phyloP scores from a whole-genome alignment of 768 basidiomycete species.

The Coprinopsis sp. region DNA sequence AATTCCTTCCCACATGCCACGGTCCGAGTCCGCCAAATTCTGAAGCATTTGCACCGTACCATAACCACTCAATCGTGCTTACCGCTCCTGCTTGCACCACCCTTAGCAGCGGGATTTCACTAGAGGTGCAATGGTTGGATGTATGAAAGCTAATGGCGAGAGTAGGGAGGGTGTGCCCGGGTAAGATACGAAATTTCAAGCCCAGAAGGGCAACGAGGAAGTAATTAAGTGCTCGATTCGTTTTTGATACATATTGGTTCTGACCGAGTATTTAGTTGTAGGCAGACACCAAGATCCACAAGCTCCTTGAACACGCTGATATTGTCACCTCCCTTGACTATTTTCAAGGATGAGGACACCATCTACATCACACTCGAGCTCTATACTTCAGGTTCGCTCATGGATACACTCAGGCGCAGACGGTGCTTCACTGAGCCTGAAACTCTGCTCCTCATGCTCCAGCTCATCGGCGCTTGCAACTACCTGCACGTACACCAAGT shows the following conservation, averaged over 20 bases:
- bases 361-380: constrained; percentile 97
- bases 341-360: constrained; percentile 91
- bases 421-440: constrained; percentile 89
- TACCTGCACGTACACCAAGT: constrained; percentile 98
- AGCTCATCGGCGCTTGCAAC: constrained; percentile 91
- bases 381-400: constrained; percentile 83
- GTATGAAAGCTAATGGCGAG: constrained; percentile 22
- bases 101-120: no score
- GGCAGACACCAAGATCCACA: constrained; percentile 98
- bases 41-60: no score
- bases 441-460: constrained; percentile 87
- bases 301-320: constrained; percentile 85
- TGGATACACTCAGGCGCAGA: constrained; percentile 86
- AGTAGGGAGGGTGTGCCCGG: constrained; percentile 85
- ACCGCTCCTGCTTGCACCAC: no score
- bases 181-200: constrained; percentile 91
- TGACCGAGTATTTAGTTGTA: constrained; percentile 81
- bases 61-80: no score
- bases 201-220: constrained; percentile 97
- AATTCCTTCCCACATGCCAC: no score
- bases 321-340: constrained; percentile 90
- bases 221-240: constrained; percentile 43
- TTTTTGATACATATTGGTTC: no score
- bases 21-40: no score
- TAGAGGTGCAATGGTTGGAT: not conserved